Conservation (phyloP, 192 early-diverging fungal species). For the Kappamyces sp. region DNA sequence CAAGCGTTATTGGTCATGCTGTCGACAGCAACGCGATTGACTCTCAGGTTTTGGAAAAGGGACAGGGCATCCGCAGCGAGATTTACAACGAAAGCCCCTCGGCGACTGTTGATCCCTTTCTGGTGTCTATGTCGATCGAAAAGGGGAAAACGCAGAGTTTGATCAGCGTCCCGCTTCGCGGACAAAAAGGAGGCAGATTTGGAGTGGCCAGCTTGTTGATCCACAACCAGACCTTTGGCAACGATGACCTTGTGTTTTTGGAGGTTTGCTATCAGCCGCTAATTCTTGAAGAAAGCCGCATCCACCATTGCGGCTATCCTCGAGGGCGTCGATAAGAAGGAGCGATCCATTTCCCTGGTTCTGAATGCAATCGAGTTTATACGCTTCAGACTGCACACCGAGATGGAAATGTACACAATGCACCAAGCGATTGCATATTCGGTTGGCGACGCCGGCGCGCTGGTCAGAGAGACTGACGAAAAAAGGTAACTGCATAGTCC, state of each 20-base stretch:
- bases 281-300: constrained; percentile 1
- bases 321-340: constrained; percentile 4
- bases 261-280: constrained; percentile 1
- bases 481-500: too few relatives aligned
- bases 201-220: too few relatives aligned
- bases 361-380: constrained; percentile 11
- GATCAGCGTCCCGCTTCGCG: too few relatives aligned
- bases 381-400: neutral
- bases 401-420: neutral
- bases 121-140: too few relatives aligned
- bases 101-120: too few relatives aligned
- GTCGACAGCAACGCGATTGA: constrained; percentile 6
- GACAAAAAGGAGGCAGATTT: too few relatives aligned
- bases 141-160: too few relatives aligned
- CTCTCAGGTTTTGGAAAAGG: constrained; percentile 4
- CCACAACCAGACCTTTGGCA: constrained; percentile 1
- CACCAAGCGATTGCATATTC: too few relatives aligned
- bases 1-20: neutral
- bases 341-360: neutral
- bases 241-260: neutral
- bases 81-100: too few relatives aligned
- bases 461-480: too few relatives aligned
- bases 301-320: neutral
- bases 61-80: constrained; percentile 1
- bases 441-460: too few relatives aligned